phyloP scores from a whole-genome alignment of 768 basidiomycete species.

The Tricholoma sp. region DNA sequence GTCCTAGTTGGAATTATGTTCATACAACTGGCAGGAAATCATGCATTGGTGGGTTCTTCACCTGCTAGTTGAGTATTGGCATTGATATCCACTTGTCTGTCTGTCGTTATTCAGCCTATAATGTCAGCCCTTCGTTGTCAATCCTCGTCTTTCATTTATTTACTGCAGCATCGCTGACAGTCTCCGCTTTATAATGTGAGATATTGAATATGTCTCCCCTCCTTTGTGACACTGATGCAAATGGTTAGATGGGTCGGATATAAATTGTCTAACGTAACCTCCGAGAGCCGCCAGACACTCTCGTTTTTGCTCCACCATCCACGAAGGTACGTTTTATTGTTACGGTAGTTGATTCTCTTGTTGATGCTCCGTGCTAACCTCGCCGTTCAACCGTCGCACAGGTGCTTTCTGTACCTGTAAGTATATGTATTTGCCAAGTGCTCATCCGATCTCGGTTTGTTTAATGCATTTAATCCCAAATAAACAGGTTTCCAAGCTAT shows the following conservation, averaged over 20 bases:
- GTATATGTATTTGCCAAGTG: slow-evolving; percentile 5
- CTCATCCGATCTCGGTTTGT: not conserved
- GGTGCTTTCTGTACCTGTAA: slow-evolving; percentile 61
- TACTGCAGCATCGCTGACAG: slow-evolving; percentile 23
- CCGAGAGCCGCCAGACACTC: slow-evolving; percentile 47
- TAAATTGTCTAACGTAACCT: slow-evolving; percentile 40
- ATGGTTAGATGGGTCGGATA: slow-evolving; percentile 53
- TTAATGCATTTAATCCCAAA: not conserved
- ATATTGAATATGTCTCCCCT: not conserved
- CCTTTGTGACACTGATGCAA: not conserved
- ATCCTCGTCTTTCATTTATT: not conserved
- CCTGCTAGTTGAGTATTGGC: not conserved
- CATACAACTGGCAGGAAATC: slow-evolving; percentile 72
- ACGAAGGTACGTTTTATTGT: slow-evolving; percentile 39
- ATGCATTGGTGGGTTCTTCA: slow-evolving; percentile 52
- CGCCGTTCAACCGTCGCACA: slow-evolving; percentile 10
- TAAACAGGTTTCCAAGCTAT: slow-evolving; percentile 55
- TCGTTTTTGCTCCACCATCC: slow-evolving; percentile 78
- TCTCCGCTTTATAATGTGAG: slow-evolving; percentile 58
- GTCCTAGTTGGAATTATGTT: slow-evolving; percentile 47
- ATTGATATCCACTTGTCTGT: not conserved
- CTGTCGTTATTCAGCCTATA: slow-evolving; percentile 40
- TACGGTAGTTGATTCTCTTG: not conserved
- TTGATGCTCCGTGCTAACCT: not conserved
- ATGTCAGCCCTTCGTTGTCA: slow-evolving; percentile 39